Conservation (phyloP, 805 yeast genomes). For the Yamadazyma nakazawae region DNA sequence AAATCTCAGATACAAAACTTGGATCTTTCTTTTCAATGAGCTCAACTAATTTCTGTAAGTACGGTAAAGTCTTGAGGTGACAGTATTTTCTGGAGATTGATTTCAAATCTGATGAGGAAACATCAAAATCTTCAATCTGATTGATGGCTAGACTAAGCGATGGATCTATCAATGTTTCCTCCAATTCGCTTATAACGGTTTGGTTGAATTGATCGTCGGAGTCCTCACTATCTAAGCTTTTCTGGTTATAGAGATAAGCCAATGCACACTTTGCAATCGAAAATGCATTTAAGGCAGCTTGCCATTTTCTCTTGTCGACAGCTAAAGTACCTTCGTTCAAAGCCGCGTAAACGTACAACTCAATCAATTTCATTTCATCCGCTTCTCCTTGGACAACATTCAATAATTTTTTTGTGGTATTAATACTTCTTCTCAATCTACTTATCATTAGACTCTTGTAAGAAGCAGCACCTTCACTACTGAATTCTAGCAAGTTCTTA, state of each 20-base stretch:
- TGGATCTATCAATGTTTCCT: conserved; percentile 63
- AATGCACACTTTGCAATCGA: conserved; percentile 62
- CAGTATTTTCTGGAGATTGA: conserved; percentile 46
- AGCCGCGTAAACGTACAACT: conserved; percentile 38
- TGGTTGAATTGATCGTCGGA: conserved; percentile 18
- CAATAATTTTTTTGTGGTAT: conserved; percentile 42
- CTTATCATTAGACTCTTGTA: conserved; percentile 49
- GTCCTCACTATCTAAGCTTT: conserved; percentile 18
- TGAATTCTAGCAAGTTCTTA: conserved; percentile 51
- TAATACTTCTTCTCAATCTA: conserved; percentile 63
- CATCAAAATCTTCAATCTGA: conserved; percentile 31
- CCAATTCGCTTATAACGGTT: conserved; percentile 50
- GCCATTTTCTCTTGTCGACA: conserved; percentile 56
- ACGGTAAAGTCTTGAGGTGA: conserved; percentile 26
- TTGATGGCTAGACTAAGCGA: conserved; percentile 53
- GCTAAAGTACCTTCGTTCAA: conserved; percentile 51
- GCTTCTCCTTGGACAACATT: conserved; percentile 38
- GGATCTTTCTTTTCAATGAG: conserved; percentile 39
- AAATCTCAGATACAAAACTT: conserved; percentile 31
- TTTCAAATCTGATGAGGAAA: conserved; percentile 43
- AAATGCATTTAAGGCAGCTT: conserved; percentile 45
- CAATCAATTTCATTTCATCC: conserved; percentile 26
- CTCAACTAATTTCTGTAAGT: conserved; percentile 27
- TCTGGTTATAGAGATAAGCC: conserved; percentile 40
- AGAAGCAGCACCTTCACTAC: conserved; percentile 44